phyloP scores from a whole-genome alignment of 345 rosid genomes.

The Citrus inodora region DNA sequence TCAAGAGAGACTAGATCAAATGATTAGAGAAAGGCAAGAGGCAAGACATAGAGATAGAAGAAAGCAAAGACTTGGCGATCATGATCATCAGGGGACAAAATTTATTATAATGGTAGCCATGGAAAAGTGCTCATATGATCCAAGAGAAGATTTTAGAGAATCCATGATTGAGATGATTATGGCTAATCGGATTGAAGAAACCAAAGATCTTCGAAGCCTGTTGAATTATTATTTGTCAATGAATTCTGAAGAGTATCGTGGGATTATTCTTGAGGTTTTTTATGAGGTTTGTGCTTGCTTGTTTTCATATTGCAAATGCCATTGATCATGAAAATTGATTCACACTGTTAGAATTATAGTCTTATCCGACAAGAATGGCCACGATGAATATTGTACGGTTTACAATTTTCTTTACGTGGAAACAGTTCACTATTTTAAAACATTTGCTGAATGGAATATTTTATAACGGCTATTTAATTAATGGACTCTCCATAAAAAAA shows the following conservation, averaged over 20 bases:
- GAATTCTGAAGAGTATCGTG: constrained; percentile 63
- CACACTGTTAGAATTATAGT: background rate
- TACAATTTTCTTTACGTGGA: background rate
- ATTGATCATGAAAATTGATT: constrained; percentile 17
- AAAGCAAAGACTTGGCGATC: constrained; percentile 19
- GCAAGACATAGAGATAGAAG: constrained; percentile 34
- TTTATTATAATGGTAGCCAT: constrained; percentile 81
- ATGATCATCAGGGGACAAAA: constrained; percentile 31
- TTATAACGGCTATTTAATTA: background rate
- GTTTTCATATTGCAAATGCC: constrained; percentile 53
- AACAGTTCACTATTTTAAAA: background rate
- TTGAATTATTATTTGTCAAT: constrained; percentile 77
- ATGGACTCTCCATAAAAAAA: too few species aligned
- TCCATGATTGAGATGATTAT: constrained; percentile 84
- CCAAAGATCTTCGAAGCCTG: constrained; percentile 69
- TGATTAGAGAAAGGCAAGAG: constrained; percentile 62
- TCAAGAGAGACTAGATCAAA: constrained; percentile 78
- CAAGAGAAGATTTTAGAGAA: constrained; percentile 69
- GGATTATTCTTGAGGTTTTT: constrained; percentile 66
- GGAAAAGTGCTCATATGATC: constrained; percentile 79
- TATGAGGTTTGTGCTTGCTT: constrained; percentile 73
- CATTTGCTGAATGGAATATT: background rate
- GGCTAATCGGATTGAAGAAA: constrained; percentile 52
- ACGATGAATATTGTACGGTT: background rate
- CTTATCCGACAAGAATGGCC: background rate